Evolutionary conservation across 192 early-diverging fungal species (phyloP), one percentile per base, ranked within the genome.

Genomic region (Backusella westeae): DNA sequence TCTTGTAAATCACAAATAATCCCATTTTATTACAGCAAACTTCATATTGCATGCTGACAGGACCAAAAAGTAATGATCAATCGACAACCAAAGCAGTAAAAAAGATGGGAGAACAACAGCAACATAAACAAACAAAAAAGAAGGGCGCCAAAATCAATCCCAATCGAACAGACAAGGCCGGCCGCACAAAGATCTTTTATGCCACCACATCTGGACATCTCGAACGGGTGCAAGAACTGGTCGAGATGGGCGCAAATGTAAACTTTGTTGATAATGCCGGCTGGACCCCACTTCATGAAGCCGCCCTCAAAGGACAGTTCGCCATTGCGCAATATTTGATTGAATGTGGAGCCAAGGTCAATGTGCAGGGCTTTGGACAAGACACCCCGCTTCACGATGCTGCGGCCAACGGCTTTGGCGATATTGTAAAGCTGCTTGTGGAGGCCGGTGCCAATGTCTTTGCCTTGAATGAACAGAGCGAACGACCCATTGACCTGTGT

Each of bases 351-450:
- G 91, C 87, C 3, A 85, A 88, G 3, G 84, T 87, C 66, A 81
- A 85, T 34, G 87, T 86, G 1, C 85, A 85, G 23, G 89, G 90
- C 1, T 88, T 87, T 75, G 90, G 87, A 41, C 87, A 87, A 15
- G 89, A 91, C 71, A 92, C 91, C 21, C 89, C 90, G 14, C 76
- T 92, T 26, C 91, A 92, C 69, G 91, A 91, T 15, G 88, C 90
- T 17, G 81, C 82, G 67, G 78, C 75, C 39, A 85, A 87, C 63
- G 83, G 84, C 2, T 85, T 81, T 69, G 71, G 74, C 3, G 83
- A 83, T 34, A 80, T 82, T 63, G 83, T 88, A 2, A 77, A 87
- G 46, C 52, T 89, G 0, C 76, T 89, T n/a, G 73, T 89, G 4
- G 72, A 83, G 19, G 72, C 82, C 17, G 90, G 90, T 59, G 89